These are phyloP conservation scores for Farysia itapuensis DNA, from an alignment of 1,284 basidiomycete species.

Conservation along the genomic window DNA sequence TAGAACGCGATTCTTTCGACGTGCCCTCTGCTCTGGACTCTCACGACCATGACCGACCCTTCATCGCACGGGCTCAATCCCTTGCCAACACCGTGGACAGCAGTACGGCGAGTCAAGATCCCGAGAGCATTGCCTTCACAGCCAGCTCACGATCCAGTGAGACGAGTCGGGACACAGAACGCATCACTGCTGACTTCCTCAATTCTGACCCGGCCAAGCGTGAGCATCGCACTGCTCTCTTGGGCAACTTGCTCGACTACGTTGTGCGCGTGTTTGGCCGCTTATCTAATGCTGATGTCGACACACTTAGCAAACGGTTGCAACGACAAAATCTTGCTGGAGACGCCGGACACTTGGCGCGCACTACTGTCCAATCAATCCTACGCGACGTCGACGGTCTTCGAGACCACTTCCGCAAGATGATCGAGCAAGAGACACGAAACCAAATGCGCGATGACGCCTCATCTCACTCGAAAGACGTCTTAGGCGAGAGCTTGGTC, in stretches of 20 bases:
- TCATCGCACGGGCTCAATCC: slow-evolving; percentile 9
- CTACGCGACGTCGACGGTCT: slow-evolving; percentile 72
- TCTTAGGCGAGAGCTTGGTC: slow-evolving; percentile 62
- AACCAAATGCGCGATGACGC: slow-evolving; percentile 12
- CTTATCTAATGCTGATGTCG: slow-evolving; percentile 78
- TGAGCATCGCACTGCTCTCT: slow-evolving; percentile 54
- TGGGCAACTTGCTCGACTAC: slow-evolving; percentile 73
- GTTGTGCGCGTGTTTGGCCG: slow-evolving; percentile 70
- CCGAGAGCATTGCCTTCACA: slow-evolving; percentile 20
- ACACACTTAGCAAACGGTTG: slow-evolving; percentile 82
- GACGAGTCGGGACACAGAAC: slow-evolving; percentile 30
- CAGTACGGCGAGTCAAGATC: slow-evolving; percentile 22
- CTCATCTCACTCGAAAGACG: slow-evolving; percentile 61
- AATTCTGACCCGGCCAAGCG: slow-evolving; percentile 15
- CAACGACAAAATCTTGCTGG: slow-evolving; percentile 85
- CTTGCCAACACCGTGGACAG: slow-evolving; percentile 25
- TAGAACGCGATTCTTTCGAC: not conserved
- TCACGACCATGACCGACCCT: not conserved
- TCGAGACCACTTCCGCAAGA: slow-evolving; percentile 72
- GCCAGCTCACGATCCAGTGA: slow-evolving; percentile 33
- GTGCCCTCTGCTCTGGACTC: not conserved
- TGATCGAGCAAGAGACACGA: slow-evolving; percentile 64
- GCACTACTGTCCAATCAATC: slow-evolving; percentile 76
- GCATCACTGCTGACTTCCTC: slow-evolving; percentile 15
- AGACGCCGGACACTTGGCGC: slow-evolving; percentile 84